A percentile compares a stretch with the other conserved stretches of the same genome.
Conservation (phyloP, 441 rosid species). For the Croton setiger region DNA sequence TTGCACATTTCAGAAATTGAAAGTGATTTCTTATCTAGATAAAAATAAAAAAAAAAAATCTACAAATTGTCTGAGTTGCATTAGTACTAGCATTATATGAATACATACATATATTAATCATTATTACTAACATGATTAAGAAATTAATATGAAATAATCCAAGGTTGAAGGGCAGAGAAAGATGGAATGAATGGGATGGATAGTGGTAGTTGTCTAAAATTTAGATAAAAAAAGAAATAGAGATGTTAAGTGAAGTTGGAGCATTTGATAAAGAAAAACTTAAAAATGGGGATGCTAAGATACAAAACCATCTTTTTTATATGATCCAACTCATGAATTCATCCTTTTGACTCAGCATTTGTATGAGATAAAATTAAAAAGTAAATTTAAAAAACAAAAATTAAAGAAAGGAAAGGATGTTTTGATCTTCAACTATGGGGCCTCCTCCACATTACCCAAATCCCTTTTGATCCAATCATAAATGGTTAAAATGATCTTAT, state of each 20-base stretch:
- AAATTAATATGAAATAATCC: background rate
- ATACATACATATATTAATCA: background rate
- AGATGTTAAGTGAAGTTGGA: background rate
- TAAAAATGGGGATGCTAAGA: constrained; percentile 5
- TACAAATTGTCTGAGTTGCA: constrained; percentile 10
- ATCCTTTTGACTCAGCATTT: constrained; percentile 46
- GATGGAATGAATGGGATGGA: constrained; percentile 1
- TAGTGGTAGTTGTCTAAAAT: constrained; percentile 12
- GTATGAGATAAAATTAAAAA: constrained; percentile 12
- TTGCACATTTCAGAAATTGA: too few relatives aligned
- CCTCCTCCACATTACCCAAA: constrained; percentile 24
- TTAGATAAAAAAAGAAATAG: background rate
- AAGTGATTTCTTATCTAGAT: too few relatives aligned
- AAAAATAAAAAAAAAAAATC: too few relatives aligned
- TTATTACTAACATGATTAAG: too few relatives aligned
- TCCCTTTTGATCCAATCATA: constrained; percentile 22
- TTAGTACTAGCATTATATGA: background rate
- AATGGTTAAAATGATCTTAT: constrained; percentile 17
- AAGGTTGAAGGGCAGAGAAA: background rate
- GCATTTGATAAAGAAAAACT: constrained; percentile 3
- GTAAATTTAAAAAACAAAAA: constrained; percentile 5
- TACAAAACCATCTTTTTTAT: constrained; percentile 9
- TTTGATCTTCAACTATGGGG: constrained; percentile 23
- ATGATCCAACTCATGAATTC: constrained; percentile 28
- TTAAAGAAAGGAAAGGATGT: background rate